These are phyloP conservation scores for Claviceps cyperi DNA, from an alignment of 2,329 filamentous ascomycete genomes.

Conservation along the genomic window DNA sequence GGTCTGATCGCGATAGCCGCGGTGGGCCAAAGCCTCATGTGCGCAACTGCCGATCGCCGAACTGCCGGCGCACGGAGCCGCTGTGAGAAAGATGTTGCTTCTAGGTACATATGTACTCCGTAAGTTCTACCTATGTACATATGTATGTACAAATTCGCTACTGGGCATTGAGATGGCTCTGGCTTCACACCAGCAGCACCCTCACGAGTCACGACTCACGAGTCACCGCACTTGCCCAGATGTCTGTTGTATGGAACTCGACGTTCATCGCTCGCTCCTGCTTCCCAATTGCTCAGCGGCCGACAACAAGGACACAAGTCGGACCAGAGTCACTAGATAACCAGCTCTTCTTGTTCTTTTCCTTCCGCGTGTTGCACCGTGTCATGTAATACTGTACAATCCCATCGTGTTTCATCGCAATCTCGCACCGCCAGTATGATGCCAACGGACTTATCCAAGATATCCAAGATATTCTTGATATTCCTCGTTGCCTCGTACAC, in stretches of 20 bases:
- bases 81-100: too few species aligned
- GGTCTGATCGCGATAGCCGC: too few species aligned
- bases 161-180: too few species aligned
- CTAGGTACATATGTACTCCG: too few species aligned
- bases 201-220: too few species aligned
- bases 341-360: neutral
- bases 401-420: neutral
- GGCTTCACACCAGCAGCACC: too few species aligned
- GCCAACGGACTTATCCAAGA: neutral
- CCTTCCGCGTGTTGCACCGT: neutral
- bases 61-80: too few species aligned
- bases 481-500: constrained; percentile 10
- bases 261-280: neutral
- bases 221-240: neutral
- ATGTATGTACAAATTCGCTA: too few species aligned
- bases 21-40: too few species aligned
- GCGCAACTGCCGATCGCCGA: too few species aligned
- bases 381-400: too few species aligned
- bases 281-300: neutral
- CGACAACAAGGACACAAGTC: neutral
- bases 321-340: neutral
- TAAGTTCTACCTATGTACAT: too few species aligned
- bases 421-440: neutral
- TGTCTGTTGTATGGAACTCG: neutral
- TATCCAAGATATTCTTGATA: constrained; percentile 6